Conservation (phyloP, 306 rosid species). For the Crotalaria pallida region DNA sequence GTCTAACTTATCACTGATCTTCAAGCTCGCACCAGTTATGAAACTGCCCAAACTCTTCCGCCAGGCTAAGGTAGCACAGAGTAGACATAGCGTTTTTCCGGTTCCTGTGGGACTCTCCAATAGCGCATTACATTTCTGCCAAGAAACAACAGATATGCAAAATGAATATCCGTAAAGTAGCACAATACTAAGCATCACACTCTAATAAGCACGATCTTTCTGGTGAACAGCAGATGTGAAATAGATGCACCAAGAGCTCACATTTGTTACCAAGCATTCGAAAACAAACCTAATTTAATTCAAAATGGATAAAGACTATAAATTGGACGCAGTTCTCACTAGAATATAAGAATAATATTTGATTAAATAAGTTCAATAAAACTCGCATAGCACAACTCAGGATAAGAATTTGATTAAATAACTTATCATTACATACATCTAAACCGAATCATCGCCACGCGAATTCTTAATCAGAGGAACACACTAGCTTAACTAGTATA, state of each 20-base stretch:
- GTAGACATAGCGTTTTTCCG: conserved; percentile 93
- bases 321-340: neutral
- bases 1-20: conserved; percentile 34
- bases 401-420: neutral
- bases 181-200: neutral
- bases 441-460: too few species aligned
- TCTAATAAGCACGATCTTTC: neutral
- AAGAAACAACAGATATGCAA: neutral
- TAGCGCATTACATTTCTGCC: conserved; percentile 77
- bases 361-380: too few species aligned
- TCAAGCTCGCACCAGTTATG: conserved; percentile 47
- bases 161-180: neutral
- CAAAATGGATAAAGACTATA: neutral
- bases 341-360: neutral
- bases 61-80: conserved; percentile 94
- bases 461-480: too few species aligned
- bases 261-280: neutral
- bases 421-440: too few species aligned
- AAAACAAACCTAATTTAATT: neutral
- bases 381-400: neutral
- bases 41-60: conserved; percentile 83
- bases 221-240: neutral
- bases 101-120: conserved; percentile 99
- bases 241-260: neutral
- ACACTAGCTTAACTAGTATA: too few species aligned